Percentiles rank a stretch among this genome's conserved stretches.
Evolutionary conservation across 2,329 filamentous ascomycete species (phyloP).

Genomic region (Huntiella omanensis): DNA sequence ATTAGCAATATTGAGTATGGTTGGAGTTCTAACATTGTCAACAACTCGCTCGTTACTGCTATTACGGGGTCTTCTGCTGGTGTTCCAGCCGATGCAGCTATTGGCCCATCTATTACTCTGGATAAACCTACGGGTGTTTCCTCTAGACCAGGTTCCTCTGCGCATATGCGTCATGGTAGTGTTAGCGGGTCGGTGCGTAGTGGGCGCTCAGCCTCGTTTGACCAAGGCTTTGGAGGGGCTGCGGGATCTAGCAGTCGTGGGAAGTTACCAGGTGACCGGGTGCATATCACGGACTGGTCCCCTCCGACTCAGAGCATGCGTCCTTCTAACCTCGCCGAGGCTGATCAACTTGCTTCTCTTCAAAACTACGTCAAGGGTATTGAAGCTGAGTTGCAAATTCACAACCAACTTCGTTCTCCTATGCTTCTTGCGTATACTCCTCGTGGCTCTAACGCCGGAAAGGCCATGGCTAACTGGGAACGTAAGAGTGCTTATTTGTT

Average conservation of each 20-base stretch:
- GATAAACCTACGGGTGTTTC: slow-evolving; percentile 14
- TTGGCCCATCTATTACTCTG: slow-evolving; percentile 21
- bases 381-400: slow-evolving; percentile 65
- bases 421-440: slow-evolving; percentile 84
- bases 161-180: slow-evolving; percentile 22
- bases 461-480: slow-evolving; percentile 94
- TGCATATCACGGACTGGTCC: slow-evolving; percentile 71
- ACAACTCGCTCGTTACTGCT: slow-evolving; percentile 30
- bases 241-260: slow-evolving; percentile 30
- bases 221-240: slow-evolving; percentile 25
- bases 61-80: slow-evolving; percentile 24
- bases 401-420: slow-evolving; percentile 72
- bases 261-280: slow-evolving; percentile 67
- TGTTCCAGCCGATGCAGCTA: slow-evolving; percentile 13
- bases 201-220: slow-evolving; percentile 39
- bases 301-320: slow-evolving; percentile 84
- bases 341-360: slow-evolving; percentile 61
- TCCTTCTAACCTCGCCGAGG: slow-evolving; percentile 56
- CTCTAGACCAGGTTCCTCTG: slow-evolving; percentile 32
- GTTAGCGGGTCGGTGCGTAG: slow-evolving; percentile 19
- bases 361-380: slow-evolving; percentile 66
- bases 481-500: slow-evolving; percentile 82
- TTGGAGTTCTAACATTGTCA: slow-evolving; percentile 74
- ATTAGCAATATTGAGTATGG: slow-evolving; percentile 96
- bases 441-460: slow-evolving; percentile 58